phyloP scores from a whole-genome alignment of 305 asterid genomes.

The Fraxinus platypoda region DNA sequence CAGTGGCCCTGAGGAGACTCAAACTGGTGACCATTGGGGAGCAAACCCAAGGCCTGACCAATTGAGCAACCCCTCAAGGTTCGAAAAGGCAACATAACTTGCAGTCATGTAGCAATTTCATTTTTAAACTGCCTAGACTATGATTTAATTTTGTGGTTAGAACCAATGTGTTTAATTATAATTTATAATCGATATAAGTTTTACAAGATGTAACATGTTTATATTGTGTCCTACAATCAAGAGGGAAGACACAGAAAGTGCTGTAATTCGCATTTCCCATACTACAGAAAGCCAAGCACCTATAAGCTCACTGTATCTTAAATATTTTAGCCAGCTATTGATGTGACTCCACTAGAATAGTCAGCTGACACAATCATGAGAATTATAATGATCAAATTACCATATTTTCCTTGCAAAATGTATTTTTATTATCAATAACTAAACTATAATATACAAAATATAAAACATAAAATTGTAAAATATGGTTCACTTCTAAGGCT shows the following conservation, averaged over 20 bases:
- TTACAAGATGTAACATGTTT: not conserved
- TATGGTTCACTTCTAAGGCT: not conserved
- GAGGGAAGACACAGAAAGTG: not conserved
- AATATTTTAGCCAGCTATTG: not conserved
- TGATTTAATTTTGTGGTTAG: not conserved
- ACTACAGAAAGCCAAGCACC: not conserved
- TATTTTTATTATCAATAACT: not conserved
- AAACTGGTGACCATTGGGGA: too few species aligned
- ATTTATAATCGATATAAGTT: not conserved
- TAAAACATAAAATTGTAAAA: not conserved
- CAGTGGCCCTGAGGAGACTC: too few species aligned
- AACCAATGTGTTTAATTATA: not conserved
- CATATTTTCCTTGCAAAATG: not conserved
- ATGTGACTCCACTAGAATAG: not conserved
- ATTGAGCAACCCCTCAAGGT: too few species aligned
- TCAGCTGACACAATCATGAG: not conserved
- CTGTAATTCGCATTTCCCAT: not conserved
- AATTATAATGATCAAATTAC: not conserved
- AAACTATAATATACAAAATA: not conserved
- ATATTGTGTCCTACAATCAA: not conserved
- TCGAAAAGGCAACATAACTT: not conserved
- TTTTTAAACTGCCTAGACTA: not conserved
- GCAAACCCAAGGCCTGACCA: too few species aligned
- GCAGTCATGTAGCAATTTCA: not conserved
- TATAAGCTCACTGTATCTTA: not conserved